These are phyloP conservation scores for Petunia axillaris DNA, from an alignment of 257 asterid genomes.

Conservation along the genomic window DNA sequence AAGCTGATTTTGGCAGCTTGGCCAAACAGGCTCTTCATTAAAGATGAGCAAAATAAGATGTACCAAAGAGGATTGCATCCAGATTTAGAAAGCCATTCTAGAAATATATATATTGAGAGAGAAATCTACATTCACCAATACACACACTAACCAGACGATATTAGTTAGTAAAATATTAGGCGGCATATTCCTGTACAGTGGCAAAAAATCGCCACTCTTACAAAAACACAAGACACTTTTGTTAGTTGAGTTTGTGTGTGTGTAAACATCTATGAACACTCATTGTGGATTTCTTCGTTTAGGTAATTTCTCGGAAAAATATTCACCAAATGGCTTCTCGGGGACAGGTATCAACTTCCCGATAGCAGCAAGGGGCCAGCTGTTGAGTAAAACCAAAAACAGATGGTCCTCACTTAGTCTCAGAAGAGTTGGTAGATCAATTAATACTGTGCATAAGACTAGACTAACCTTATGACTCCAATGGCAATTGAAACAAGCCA, in stretches of 20 bases:
- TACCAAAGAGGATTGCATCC: too few relatives aligned
- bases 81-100: not conserved
- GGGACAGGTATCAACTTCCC: conserved; percentile 54
- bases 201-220: conserved; percentile 20
- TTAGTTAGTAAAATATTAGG: not conserved
- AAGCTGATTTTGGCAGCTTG: too few relatives aligned
- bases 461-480: conserved; percentile 63
- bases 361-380: conserved; percentile 57
- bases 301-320: conserved; percentile 15
- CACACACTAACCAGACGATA: not conserved
- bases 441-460: not conserved
- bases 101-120: not conserved
- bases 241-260: conserved; percentile 1
- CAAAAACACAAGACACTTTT: not conserved
- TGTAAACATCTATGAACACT: conserved; percentile 22
- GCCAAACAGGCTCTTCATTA: too few relatives aligned
- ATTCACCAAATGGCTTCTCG: conserved; percentile 36
- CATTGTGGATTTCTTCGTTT: conserved; percentile 13
- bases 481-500: conserved; percentile 90
- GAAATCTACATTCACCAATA: conserved; percentile 7
- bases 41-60: too few relatives aligned
- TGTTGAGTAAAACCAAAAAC: conserved; percentile 22
- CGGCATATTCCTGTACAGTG: conserved; percentile 13
- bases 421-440: not conserved
- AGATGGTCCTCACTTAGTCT: not conserved